Conservation (phyloP, 805 yeast genomes). For the Candida taoyuanica region DNA sequence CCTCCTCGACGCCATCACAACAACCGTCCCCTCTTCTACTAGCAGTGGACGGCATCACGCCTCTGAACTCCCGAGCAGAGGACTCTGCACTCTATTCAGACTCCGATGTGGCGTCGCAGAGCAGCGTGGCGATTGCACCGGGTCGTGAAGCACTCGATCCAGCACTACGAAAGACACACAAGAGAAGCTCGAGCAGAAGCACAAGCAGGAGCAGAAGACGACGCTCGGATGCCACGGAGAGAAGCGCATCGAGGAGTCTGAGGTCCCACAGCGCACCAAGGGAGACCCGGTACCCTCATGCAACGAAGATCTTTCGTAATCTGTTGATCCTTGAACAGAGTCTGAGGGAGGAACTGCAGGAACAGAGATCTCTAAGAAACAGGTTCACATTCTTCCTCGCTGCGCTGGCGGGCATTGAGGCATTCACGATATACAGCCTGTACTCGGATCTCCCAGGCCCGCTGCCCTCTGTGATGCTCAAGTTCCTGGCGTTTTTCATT, state of each 20-base stretch:
- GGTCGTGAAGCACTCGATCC: too few relatives aligned
- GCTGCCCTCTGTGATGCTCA: conserved; percentile 33
- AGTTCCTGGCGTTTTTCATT: conserved; percentile 57
- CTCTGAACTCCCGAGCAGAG: conserved; percentile 27
- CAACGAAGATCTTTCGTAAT: conserved; percentile 77
- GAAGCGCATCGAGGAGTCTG: conserved; percentile 17
- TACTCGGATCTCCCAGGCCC: conserved; percentile 34
- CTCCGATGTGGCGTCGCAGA: conserved; percentile 28
- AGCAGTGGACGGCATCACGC: conserved; percentile 23
- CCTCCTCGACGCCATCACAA: background rate
- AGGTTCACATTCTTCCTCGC: conserved; percentile 38
- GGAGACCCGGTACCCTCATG: conserved; percentile 35
- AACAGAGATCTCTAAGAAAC: conserved; percentile 58
- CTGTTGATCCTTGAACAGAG: conserved; percentile 82
- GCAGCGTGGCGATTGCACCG: too few relatives aligned
- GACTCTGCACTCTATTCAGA: conserved; percentile 28
- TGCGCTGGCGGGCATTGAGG: conserved; percentile 36
- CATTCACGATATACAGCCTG: conserved; percentile 36
- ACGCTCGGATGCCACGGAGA: conserved; percentile 25
- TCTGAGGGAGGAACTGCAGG: conserved; percentile 73
- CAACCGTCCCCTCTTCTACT: conserved; percentile 22
- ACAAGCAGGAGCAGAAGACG: conserved; percentile 17
- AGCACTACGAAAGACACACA: background rate
- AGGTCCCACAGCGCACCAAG: conserved; percentile 23
- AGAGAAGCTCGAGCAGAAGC: conserved; percentile 8